Base-by-base conservation (phyloP, 257 asterid genomes). In the Primulina tabacum region DNA sequence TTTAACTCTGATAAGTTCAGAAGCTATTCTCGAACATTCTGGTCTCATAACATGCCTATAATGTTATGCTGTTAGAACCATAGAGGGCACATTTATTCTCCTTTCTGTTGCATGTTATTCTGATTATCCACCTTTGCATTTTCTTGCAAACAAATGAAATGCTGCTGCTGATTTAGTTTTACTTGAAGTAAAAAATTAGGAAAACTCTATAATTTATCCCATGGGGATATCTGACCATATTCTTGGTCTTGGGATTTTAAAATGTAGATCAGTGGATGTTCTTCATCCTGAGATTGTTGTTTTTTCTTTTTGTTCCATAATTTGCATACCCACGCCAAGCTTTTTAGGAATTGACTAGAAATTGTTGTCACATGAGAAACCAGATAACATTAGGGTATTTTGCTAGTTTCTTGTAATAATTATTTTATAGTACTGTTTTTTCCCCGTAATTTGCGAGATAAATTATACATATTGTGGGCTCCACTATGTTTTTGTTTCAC, bases 61-160 rank as follows among this genome's bases (percentile, higher is more conserved):
- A 29, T 70, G 30, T 24, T 64, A 10, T 58, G 47, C 52, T 73
- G 62, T 43, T 64, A 28, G 37, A 34, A 50, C 32, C 70, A 62
- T 66, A 71, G 59, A 60, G 56, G 57, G 43, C 40, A 57, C 37
- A 17, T 63, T 20, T 64, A 76, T 43, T 56, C 76, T 72, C 73
- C 56, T 76, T 56, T 33, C 63, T 26, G 58, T 53, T 71, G 73
- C 71, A 57, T 14, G 67, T 47, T 53, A 40, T 60, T 30, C 65
- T 35, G 28, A 65, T 62, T 60, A 38, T 68, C 56, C 60, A 58
- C 53, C 66, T 56, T 78, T 16, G 56, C 47, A 55, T 74, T 64
- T 24, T 73, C 68, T 64, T 58, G 67, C 62, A 16, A 57, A 67
- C 37, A 58, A 65, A 62, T 28, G 24, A 26, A 11, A 14, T 28